phyloP scores from a whole-genome alignment of 129 eudicot species.

The Kitagawia praeruptora region DNA sequence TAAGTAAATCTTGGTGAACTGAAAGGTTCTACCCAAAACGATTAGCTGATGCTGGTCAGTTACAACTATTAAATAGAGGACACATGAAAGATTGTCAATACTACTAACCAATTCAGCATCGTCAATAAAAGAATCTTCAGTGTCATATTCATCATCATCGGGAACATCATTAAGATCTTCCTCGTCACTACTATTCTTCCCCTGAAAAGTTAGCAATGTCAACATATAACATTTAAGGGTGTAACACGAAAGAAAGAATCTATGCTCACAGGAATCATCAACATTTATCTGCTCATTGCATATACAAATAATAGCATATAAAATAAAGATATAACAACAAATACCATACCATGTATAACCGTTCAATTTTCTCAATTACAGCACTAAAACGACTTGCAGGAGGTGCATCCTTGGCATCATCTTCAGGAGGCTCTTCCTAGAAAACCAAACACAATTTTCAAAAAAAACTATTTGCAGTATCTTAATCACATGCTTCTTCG shows the following conservation, averaged over 20 bases:
- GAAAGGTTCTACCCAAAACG: background rate
- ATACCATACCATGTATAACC: constrained; percentile 78
- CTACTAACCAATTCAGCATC: constrained; percentile 87
- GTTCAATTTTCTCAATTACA: constrained; percentile 93
- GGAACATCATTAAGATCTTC: constrained; percentile 91
- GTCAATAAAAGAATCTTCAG: constrained; percentile 94
- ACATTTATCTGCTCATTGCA: background rate
- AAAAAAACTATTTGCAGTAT: background rate
- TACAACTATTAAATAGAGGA: background rate
- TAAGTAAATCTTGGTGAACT: background rate
- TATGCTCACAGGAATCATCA: background rate
- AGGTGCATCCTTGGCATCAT: constrained; percentile 57
- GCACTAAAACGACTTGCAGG: constrained; percentile 77
- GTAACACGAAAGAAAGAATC: background rate
- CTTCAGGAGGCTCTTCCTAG: constrained; percentile 50
- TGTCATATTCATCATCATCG: constrained; percentile 96
- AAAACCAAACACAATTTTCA: background rate
- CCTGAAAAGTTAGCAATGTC: constrained; percentile 38
- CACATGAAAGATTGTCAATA: constrained; percentile 9
- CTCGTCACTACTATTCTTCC: constrained; percentile 89
- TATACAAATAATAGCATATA: background rate
- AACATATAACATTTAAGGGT: background rate
- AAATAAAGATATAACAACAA: background rate
- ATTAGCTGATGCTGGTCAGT: constrained; percentile 3
- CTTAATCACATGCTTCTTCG: background rate